Conservation (phyloP, 192 early-diverging fungal genomes). For the Backusella parvicylindrica region DNA sequence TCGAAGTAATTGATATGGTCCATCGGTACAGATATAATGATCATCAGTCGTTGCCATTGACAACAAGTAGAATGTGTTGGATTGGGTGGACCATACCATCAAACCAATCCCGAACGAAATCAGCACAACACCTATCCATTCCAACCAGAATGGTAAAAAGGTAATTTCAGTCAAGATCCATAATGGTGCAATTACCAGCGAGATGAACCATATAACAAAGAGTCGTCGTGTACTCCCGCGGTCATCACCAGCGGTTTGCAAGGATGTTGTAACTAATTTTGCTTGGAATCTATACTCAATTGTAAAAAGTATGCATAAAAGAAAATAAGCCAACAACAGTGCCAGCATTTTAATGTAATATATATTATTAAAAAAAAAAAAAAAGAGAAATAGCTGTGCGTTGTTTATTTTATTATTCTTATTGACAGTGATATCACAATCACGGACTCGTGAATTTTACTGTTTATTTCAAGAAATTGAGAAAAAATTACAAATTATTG, state of each 20-base stretch:
- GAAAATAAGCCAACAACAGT: background rate
- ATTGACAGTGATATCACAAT: background rate
- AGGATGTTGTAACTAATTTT: background rate
- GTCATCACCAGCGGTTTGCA: conserved; percentile 28
- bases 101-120: conserved; percentile 20
- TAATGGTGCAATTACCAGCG: conserved; percentile 1
- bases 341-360: background rate
- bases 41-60: conserved; percentile 26
- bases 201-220: conserved; percentile 5
- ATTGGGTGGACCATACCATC: conserved; percentile 22
- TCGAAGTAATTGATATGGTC: conserved; percentile 34
- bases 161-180: background rate
- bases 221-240: conserved; percentile 19
- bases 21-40: conserved; percentile 29
- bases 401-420: background rate
- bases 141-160: background rate
- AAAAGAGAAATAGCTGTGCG: background rate
- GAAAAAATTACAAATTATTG: no score
- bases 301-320: background rate
- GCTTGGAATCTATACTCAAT: background rate
- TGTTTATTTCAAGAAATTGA: no score
- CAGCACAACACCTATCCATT: conserved; percentile 30
- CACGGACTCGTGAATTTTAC: background rate
- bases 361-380: background rate
- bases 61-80: conserved; percentile 31